These are phyloP conservation scores for Teratosphaeria gauchensis DNA, from an alignment of 2,329 filamentous ascomycete species.

Conservation along the genomic window DNA sequence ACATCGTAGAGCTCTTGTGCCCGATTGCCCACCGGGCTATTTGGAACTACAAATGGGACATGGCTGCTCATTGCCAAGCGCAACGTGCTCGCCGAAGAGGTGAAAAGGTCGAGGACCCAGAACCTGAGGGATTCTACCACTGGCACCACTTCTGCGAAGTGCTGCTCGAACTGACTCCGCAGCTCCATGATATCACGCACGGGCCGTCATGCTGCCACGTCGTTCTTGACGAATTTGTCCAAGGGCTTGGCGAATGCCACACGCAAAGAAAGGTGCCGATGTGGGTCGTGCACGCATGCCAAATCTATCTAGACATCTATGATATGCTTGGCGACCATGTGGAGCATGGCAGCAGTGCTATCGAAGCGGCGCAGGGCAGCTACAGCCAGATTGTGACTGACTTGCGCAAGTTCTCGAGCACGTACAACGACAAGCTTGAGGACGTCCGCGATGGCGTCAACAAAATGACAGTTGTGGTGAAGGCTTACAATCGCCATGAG, in stretches of 20 bases:
- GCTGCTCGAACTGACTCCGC: background rate
- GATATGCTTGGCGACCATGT: slow-evolving; percentile 3
- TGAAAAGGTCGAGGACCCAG: background rate
- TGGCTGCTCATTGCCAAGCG: background rate
- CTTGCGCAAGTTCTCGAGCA: background rate
- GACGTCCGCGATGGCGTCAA: background rate
- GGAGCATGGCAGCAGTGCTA: background rate
- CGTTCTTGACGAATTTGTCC: slow-evolving; percentile 1
- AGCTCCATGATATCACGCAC: slow-evolving; percentile 2
- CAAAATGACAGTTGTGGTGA: background rate
- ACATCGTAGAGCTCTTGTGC: slow-evolving; percentile 1
- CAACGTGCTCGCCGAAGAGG: background rate
- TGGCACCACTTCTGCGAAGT: background rate
- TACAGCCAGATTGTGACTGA: background rate
- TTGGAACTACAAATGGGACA: background rate
- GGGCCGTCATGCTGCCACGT: background rate
- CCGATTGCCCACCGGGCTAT: background rate
- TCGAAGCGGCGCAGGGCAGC: background rate
- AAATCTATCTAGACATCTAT: slow-evolving; percentile 8
- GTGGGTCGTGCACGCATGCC: slow-evolving; percentile 3
- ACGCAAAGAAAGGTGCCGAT: background rate
- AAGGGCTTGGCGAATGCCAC: background rate
- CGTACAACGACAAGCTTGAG: background rate
- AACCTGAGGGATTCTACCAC: background rate
- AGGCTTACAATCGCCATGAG: slow-evolving; percentile 1